A percentile compares a stretch with the other conserved stretches of the same genome.
These are phyloP conservation scores for Cochlearia excelsa DNA, from an alignment of 345 rosid genomes.

Conservation along the genomic window DNA sequence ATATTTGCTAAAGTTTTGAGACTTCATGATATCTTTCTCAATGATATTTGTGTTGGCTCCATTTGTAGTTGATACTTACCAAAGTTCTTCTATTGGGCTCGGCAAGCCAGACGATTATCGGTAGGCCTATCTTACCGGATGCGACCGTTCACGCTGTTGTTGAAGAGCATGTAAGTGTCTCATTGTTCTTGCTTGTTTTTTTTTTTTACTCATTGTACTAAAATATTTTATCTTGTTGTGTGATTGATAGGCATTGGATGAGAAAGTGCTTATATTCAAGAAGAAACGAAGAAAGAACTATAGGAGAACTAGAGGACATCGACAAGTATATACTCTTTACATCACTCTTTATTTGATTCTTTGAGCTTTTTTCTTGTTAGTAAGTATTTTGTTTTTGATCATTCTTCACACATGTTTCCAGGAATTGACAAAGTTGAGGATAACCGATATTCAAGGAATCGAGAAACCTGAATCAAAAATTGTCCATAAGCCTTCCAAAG, in stretches of 20 bases:
- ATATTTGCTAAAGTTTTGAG: slow-evolving; percentile 15
- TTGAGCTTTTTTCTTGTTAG: slow-evolving; percentile 5
- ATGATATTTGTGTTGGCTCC: too few species aligned
- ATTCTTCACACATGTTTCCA: slow-evolving; percentile 31
- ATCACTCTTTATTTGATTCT: not conserved
- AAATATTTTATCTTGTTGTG: too few species aligned
- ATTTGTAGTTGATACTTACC: slow-evolving; percentile 72
- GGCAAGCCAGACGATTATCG: slow-evolving; percentile 63
- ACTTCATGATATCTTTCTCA: too few species aligned
- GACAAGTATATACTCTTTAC: slow-evolving; percentile 50
- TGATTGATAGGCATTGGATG: slow-evolving; percentile 76
- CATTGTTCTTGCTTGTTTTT: slow-evolving; percentile 5
- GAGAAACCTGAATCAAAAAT: slow-evolving; percentile 53
- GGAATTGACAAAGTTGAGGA: slow-evolving; percentile 95
- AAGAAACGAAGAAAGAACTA: slow-evolving; percentile 91
- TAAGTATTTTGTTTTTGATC: slow-evolving; percentile 11
- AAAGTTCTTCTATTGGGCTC: slow-evolving; percentile 91
- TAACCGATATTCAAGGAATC: slow-evolving; percentile 86
- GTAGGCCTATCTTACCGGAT: slow-evolving; percentile 81
- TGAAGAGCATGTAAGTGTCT: slow-evolving; percentile 87
- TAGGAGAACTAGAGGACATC: slow-evolving; percentile 84
- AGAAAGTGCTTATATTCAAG: slow-evolving; percentile 87
- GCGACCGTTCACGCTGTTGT: slow-evolving; percentile 90
- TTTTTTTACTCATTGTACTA: too few species aligned
- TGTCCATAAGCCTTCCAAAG: slow-evolving; percentile 38